Base-by-base conservation (phyloP, 352 stramenopile species). In the Globisporangium cylindrosporum region DNA sequence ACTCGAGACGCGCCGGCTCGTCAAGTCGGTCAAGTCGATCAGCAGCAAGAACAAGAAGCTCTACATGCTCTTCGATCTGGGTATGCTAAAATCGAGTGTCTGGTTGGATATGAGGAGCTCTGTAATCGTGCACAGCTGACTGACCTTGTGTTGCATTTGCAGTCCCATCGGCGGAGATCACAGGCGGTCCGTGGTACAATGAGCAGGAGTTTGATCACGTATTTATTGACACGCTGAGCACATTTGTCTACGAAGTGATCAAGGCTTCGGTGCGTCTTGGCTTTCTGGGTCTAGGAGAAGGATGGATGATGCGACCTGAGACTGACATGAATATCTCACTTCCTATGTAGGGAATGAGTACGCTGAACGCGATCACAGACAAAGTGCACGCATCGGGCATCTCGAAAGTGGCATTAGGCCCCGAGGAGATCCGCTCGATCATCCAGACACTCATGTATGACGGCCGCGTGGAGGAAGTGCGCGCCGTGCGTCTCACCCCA, bases 1-100 rank as follows among this genome's bases (percentile, higher is more conserved):
- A 72, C 77, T 99, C 29, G 98, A 99, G 77, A 92, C 88, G 62
- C 91, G 97, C 12, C 88, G 92, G 71, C 81, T 99, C 5, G 97
- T 99, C 81, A 99, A 99, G 86, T 97, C 96, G 61, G 96, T 99
- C 77, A 99, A 99, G 77, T 98, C 95, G 9, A 98, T 99, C 51
- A 98, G 92, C 55, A 98, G 96, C 83, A 99, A 99, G 82, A 98
- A 97, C 68, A 99, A 99, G 82, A 99, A 99, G 76, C 80, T 99
- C 1, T 99, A 99, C 81, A 99, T 99, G 94, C 84, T 98, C 3
- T 98, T 92, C 70, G 92, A 98, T 63, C 79, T 98, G 58, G 88
- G 88, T 96, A 77, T 27, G 5, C 57, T 43, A 24, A 55, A 14
- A 1, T 24, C 7, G 18, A 12, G 0, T 24, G 43, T 5, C 43